Evolutionary conservation across 768 basidiomycete genomes (phyloP).

Genomic region (Cystobasidiopsis lactophilus): DNA sequence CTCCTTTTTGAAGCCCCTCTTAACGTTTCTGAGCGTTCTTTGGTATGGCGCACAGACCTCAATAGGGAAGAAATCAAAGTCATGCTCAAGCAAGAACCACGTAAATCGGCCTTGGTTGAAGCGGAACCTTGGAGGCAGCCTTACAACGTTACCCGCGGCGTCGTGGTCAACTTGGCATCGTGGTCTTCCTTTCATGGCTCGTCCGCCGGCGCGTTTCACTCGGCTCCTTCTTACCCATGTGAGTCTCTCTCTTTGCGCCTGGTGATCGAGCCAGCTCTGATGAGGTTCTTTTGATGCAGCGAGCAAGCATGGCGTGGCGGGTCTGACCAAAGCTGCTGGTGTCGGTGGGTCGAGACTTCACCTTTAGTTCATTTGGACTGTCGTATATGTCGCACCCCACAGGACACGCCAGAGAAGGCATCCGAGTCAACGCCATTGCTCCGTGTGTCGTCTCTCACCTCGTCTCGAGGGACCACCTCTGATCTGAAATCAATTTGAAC

Average conservation of each 20-base stretch:
- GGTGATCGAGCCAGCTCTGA: not conserved
- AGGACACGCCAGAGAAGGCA: not conserved
- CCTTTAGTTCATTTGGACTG: too few relatives aligned
- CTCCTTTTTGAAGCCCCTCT: too few relatives aligned
- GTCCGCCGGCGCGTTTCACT: not conserved
- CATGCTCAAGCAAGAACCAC: slow-evolving; percentile 2
- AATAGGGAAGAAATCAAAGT: slow-evolving; percentile 1
- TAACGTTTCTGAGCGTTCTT: not conserved
- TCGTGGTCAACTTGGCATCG: not conserved
- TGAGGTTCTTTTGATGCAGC: not conserved
- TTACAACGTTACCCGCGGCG: not conserved
- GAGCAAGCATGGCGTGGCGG: not conserved
- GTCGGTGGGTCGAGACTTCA: too few relatives aligned
- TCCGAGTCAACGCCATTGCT: not conserved
- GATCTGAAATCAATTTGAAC: not conserved
- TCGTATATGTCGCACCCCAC: too few relatives aligned
- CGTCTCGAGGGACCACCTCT: not conserved
- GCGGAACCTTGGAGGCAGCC: too few relatives aligned
- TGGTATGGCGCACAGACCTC: not conserved
- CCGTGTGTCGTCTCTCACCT: not conserved
- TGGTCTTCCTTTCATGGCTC: not conserved
- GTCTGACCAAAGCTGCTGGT: not conserved
- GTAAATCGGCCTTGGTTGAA: not conserved
- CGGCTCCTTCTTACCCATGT: not conserved
- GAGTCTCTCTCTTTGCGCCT: not conserved